Percentiles rank a stretch among this genome's conserved stretches.
Evolutionary conservation across 805 yeast species (phyloP).

Genomic region (Maudiozyma serrabonitensis): DNA sequence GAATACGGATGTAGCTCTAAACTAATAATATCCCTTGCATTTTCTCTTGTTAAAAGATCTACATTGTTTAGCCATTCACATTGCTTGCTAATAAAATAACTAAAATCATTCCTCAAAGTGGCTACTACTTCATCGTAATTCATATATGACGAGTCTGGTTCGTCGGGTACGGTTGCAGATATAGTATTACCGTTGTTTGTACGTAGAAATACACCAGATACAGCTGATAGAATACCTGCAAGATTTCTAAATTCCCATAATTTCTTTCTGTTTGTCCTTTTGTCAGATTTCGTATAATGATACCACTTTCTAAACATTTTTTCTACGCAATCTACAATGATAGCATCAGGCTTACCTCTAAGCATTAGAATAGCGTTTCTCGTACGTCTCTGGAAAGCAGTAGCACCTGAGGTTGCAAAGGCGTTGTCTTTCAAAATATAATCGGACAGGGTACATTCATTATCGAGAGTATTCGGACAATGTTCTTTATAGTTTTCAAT

Average conservation of each 20-base stretch:
- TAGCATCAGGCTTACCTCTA: slow-evolving; percentile 18
- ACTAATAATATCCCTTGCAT: slow-evolving; percentile 61
- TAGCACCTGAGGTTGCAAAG: slow-evolving; percentile 52
- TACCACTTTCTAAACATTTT: slow-evolving; percentile 31
- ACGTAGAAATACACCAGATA: slow-evolving; percentile 39
- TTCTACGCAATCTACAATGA: slow-evolving; percentile 26
- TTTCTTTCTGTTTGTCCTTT: slow-evolving; percentile 28
- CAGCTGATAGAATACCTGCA: slow-evolving; percentile 64
- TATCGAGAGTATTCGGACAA: slow-evolving; percentile 4
- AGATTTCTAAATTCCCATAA: slow-evolving; percentile 47
- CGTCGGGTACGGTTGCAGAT: slow-evolving; percentile 25
- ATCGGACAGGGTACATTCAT: slow-evolving; percentile 32
- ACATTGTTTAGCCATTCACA: slow-evolving; percentile 39
- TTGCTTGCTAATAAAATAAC: slow-evolving; percentile 43
- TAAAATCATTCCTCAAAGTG: slow-evolving; percentile 30
- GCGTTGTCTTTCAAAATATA: slow-evolving; percentile 36
- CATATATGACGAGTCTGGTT: background rate
- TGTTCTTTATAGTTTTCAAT: slow-evolving; percentile 22
- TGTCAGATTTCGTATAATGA: slow-evolving; percentile 11
- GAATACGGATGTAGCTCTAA: slow-evolving; percentile 54
- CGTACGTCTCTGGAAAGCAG: slow-evolving; percentile 62
- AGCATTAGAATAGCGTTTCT: slow-evolving; percentile 33
- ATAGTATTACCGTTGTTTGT: slow-evolving; percentile 29
- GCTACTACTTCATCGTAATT: background rate
- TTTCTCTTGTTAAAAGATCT: slow-evolving; percentile 52